Conservation (phyloP, 2,329 filamentous ascomycete genomes). For the Hawksworthiomyces lignivorus region DNA sequence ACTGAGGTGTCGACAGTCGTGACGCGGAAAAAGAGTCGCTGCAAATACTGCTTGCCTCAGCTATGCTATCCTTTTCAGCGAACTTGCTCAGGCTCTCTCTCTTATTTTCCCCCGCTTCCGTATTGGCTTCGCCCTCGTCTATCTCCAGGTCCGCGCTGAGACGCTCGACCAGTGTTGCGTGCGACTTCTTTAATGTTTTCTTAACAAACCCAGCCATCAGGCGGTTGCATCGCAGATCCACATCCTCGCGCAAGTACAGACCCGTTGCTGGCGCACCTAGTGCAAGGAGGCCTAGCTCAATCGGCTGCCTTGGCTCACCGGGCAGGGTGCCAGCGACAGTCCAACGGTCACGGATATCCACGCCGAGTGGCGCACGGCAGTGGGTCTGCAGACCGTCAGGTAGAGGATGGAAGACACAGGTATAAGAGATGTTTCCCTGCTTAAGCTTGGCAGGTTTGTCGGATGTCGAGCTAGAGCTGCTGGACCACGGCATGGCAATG, state of each 20-base stretch:
- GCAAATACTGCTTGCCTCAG: no score
- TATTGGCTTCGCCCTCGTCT: no score
- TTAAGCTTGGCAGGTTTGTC: slow-evolving; percentile 42
- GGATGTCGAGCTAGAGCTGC: neutral
- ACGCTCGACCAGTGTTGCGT: slow-evolving; percentile 57
- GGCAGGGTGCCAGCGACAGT: slow-evolving; percentile 63
- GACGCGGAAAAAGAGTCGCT: no score
- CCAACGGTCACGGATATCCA: slow-evolving; percentile 76
- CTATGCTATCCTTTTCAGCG: no score
- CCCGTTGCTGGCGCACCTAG: slow-evolving; percentile 58
- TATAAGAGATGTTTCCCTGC: slow-evolving; percentile 65
- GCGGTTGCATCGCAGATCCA: slow-evolving; percentile 74
- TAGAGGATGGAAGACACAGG: slow-evolving; percentile 71
- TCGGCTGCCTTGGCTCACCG: slow-evolving; percentile 57
- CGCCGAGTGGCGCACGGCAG: slow-evolving; percentile 71
- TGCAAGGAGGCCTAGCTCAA: slow-evolving; percentile 52
- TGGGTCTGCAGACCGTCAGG: slow-evolving; percentile 71
- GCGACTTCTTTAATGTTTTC: slow-evolving; percentile 71
- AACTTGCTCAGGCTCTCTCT: no score
- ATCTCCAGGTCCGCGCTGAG: slow-evolving; percentile 1
- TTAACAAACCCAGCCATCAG: slow-evolving; percentile 71
- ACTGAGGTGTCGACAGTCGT: no score
- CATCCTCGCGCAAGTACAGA: slow-evolving; percentile 77
- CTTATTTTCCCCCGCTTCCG: neutral
- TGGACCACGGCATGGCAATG: slow-evolving; percentile 52